Evolutionary conservation across 306 rosid genomes (phyloP).

Genomic region (Mimosa bimucronata): DNA sequence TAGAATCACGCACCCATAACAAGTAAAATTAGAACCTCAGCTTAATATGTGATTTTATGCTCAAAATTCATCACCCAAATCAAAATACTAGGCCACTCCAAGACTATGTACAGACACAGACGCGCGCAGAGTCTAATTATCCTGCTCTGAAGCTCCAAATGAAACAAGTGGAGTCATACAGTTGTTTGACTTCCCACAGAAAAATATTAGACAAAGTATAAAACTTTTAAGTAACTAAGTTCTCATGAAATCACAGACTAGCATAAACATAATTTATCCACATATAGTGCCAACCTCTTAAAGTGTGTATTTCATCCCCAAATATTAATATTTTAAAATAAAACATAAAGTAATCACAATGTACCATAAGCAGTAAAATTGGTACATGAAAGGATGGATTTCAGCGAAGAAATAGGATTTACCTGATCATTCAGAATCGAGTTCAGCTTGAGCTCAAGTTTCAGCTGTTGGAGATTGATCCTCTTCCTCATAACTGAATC

Average conservation of each 20-base stretch:
- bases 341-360: neutral
- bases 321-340: neutral
- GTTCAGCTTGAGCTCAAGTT: constrained; percentile 75
- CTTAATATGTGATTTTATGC: constrained; percentile 1
- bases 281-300: constrained; percentile 20
- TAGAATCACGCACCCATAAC: constrained; percentile 16
- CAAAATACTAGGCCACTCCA: constrained; percentile 14
- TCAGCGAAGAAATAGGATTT: constrained; percentile 34
- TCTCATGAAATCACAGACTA: neutral
- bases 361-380: constrained; percentile 12
- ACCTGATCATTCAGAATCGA: constrained; percentile 81
- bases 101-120: too few species aligned
- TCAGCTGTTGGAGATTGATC: constrained; percentile 75
- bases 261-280: constrained; percentile 25
- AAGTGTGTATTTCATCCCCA: constrained; percentile 16
- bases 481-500: constrained; percentile 79
- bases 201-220: neutral
- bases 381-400: constrained; percentile 19
- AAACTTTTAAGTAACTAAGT: neutral
- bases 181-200: neutral
- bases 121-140: neutral
- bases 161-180: neutral
- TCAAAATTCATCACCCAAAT: constrained; percentile 7
- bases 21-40: constrained; percentile 26
- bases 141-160: constrained; percentile 1